phyloP scores from a whole-genome alignment of 176 grass and related monocot genomes.

The Hordeum marinum region DNA sequence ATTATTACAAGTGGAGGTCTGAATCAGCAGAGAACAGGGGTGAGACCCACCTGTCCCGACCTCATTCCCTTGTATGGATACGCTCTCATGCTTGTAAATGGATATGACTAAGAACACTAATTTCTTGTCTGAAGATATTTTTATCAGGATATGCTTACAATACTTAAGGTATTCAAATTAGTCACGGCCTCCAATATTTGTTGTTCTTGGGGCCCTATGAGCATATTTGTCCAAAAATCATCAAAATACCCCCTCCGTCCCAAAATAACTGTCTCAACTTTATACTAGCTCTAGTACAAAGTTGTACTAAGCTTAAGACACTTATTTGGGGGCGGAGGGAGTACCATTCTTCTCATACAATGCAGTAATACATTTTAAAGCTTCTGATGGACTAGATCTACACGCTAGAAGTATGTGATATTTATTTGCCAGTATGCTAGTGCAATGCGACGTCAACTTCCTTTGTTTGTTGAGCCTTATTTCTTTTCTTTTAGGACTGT shows the following conservation, averaged over 20 bases:
- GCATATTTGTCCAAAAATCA: background rate
- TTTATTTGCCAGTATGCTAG: background rate
- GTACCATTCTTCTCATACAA: background rate
- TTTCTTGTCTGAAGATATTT: background rate
- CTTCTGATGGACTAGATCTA: background rate
- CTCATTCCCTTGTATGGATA: background rate
- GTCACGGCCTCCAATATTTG: background rate
- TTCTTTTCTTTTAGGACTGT: background rate
- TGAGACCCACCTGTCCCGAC: conserved; percentile 29
- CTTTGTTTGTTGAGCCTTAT: background rate
- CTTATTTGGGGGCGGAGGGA: too few species aligned
- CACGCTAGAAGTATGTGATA: background rate
- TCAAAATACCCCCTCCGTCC: too few species aligned
- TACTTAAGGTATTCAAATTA: background rate
- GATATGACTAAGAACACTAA: background rate
- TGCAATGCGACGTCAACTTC: background rate
- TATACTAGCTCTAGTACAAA: too few species aligned
- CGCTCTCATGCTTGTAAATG: background rate
- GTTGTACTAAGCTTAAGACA: too few species aligned
- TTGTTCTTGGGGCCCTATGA: background rate
- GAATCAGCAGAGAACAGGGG: conserved; percentile 92
- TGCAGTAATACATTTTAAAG: background rate
- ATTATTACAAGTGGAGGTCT: conserved; percentile 79
- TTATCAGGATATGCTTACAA: background rate
- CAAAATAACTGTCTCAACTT: too few species aligned